Conservation (phyloP, 2,329 filamentous ascomycete genomes). For the Lasiodiplodia sp. region DNA sequence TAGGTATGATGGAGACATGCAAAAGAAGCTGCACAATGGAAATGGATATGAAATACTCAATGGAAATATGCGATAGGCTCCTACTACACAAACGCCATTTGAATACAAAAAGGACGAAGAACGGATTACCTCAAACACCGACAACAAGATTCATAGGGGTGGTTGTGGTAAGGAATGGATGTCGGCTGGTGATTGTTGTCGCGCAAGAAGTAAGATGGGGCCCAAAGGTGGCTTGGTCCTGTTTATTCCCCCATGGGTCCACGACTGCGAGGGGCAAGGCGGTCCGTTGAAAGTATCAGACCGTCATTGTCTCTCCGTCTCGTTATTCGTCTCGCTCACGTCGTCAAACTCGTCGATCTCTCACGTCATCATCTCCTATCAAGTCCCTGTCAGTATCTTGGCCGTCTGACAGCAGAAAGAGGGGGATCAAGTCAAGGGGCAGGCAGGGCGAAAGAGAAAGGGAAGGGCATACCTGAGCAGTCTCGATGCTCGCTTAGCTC, state of each 20-base stretch:
- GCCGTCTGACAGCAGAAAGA: background rate
- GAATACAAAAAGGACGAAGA: slow-evolving; percentile 12
- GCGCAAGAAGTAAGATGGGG: slow-evolving; percentile 22
- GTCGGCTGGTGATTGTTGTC: slow-evolving; percentile 11
- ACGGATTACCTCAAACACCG: slow-evolving; percentile 21
- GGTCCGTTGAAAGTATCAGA: background rate
- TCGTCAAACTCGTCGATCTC: background rate
- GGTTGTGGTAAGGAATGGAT: background rate
- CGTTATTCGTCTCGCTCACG: slow-evolving; percentile 17
- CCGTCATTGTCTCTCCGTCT: slow-evolving; percentile 16
- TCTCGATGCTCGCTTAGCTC: slow-evolving; percentile 2
- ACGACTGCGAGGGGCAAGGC: slow-evolving; percentile 17
- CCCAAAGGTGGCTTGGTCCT: slow-evolving; percentile 6
- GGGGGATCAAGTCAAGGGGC: background rate
- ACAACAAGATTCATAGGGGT: slow-evolving; percentile 4
- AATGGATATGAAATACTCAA: slow-evolving; percentile 3
- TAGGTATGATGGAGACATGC: slow-evolving; percentile 15
- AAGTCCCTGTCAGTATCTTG: background rate
- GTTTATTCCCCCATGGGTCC: slow-evolving; percentile 7
- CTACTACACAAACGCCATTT: background rate
- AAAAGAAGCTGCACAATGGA: background rate
- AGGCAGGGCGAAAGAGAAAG: background rate
- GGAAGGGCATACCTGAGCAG: background rate
- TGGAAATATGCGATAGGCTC: background rate
- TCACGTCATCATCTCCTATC: slow-evolving; percentile 7